These are phyloP conservation scores for Ophiostoma quercus DNA, from an alignment of 2,329 filamentous ascomycete genomes.

Conservation along the genomic window DNA sequence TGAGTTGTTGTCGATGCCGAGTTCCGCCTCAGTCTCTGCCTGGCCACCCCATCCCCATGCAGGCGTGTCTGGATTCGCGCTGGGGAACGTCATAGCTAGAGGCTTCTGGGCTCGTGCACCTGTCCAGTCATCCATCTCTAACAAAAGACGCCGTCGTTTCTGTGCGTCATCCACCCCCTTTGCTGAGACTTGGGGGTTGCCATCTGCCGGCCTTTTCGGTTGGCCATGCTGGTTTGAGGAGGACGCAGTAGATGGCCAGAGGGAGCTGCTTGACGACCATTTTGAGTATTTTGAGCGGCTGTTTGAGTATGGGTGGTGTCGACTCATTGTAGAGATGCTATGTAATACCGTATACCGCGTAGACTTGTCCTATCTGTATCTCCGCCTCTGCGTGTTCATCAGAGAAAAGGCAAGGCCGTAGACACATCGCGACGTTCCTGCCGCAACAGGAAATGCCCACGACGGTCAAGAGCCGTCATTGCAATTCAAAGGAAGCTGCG, in stretches of 20 bases:
- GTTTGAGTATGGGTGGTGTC: neutral
- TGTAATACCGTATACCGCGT: neutral
- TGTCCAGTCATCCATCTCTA: constrained; percentile 27
- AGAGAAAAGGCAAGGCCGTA: neutral
- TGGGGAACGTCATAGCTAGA: constrained; percentile 20
- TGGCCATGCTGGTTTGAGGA: neutral
- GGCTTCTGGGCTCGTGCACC: constrained; percentile 22
- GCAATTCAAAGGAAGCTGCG: neutral
- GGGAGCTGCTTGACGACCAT: neutral
- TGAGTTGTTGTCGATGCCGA: neutral
- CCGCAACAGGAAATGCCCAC: neutral
- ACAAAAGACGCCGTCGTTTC: neutral
- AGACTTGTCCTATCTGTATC: neutral
- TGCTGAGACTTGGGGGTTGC: neutral
- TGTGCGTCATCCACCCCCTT: neutral
- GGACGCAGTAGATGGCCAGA: neutral
- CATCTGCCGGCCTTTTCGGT: neutral
- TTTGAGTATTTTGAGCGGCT: neutral
- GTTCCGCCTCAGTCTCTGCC: neutral
- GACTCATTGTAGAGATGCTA: neutral
- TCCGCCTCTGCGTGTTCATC: neutral
- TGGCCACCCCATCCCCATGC: constrained; percentile 25
- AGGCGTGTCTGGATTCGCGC: constrained; percentile 4
- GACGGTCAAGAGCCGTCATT: neutral
- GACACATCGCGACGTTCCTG: neutral